Percentiles rank a stretch among this genome's conserved stretches.
Evolutionary conservation across 2,329 filamentous ascomycete species (phyloP).

Genomic region (Scopulariopsis brevicaulis): DNA sequence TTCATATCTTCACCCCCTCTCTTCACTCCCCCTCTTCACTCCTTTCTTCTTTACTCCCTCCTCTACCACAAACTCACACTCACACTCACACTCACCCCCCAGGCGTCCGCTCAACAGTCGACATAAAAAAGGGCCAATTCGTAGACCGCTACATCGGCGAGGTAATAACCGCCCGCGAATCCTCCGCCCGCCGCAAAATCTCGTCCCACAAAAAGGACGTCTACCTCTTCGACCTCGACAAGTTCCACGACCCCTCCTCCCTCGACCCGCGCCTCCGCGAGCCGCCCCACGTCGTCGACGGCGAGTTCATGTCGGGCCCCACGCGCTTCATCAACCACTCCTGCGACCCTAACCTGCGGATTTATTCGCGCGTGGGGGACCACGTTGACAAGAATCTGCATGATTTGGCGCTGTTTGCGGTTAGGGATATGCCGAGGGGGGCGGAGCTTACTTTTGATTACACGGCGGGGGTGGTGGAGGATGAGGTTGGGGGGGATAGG

Average conservation of each 20-base stretch:
- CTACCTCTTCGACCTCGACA: constrained; percentile 74
- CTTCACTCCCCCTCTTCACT: not conserved
- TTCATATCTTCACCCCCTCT: not conserved
- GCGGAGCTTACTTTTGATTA: constrained; percentile 77
- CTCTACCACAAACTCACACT: not conserved
- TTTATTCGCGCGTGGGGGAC: constrained; percentile 70
- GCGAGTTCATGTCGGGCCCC: constrained; percentile 67
- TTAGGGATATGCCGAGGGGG: constrained; percentile 49
- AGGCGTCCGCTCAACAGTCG: constrained; percentile 53
- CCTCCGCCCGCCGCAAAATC: constrained; percentile 48
- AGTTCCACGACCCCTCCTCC: constrained; percentile 52
- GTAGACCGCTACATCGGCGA: constrained; percentile 71
- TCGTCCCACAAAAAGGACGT: constrained; percentile 57
- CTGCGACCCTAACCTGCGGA: constrained; percentile 67
- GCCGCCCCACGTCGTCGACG: constrained; percentile 50
- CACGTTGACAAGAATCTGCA: constrained; percentile 65
- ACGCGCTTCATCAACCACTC: constrained; percentile 78
- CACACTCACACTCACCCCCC: too few species aligned
- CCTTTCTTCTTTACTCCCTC: too few species aligned
- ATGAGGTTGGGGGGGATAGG: constrained; percentile 29
- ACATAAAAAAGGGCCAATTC: constrained; percentile 62
- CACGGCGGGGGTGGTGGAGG: constrained; percentile 50
- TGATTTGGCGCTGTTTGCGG: constrained; percentile 66
- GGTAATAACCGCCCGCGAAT: constrained; percentile 52
- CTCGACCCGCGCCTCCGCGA: constrained; percentile 43